phyloP scores from a whole-genome alignment of 2,329 filamentous ascomycete species.

The Magnaporthiopsis rhizophila region DNA sequence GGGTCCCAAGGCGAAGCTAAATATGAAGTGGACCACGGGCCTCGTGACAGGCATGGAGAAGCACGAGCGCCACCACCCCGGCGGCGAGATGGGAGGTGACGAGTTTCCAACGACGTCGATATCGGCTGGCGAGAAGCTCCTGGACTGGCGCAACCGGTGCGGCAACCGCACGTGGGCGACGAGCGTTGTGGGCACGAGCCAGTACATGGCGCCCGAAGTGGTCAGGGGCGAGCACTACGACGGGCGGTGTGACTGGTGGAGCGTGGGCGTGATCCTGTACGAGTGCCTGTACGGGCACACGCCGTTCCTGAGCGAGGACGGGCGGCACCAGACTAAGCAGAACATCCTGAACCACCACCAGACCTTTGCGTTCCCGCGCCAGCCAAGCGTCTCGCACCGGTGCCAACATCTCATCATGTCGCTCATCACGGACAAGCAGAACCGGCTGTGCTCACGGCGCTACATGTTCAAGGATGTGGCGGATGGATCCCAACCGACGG shows the following conservation, averaged over 20 bases:
- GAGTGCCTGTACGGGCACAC: conserved; percentile 92
- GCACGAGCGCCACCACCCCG: conserved; percentile 25
- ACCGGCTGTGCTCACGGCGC: conserved; percentile 65
- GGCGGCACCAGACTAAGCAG: conserved; percentile 71
- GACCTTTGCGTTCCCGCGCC: conserved; percentile 62
- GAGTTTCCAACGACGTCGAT: not conserved
- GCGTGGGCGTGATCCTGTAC: conserved; percentile 86
- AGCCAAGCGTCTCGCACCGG: conserved; percentile 55
- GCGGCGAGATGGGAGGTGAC: not conserved
- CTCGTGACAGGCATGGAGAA: conserved; percentile 30
- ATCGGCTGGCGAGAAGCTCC: conserved; percentile 35
- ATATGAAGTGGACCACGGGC: conserved; percentile 30
- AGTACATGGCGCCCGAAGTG: conserved; percentile 97
- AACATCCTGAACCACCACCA: conserved; percentile 74
- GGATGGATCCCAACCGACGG: conserved; percentile 9
- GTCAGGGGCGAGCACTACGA: conserved; percentile 77
- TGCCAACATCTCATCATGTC: conserved; percentile 71
- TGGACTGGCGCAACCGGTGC: conserved; percentile 62
- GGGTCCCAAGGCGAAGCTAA: conserved; percentile 26
- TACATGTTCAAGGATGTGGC: conserved; percentile 60
- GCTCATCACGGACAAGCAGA: conserved; percentile 66
- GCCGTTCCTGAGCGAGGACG: conserved; percentile 76
- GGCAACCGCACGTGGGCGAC: conserved; percentile 66
- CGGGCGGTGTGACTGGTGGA: conserved; percentile 95
- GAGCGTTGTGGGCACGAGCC: conserved; percentile 89